Evolutionary conservation across 805 yeast genomes (phyloP).

Genomic region (Brettanomyces nanus): DNA sequence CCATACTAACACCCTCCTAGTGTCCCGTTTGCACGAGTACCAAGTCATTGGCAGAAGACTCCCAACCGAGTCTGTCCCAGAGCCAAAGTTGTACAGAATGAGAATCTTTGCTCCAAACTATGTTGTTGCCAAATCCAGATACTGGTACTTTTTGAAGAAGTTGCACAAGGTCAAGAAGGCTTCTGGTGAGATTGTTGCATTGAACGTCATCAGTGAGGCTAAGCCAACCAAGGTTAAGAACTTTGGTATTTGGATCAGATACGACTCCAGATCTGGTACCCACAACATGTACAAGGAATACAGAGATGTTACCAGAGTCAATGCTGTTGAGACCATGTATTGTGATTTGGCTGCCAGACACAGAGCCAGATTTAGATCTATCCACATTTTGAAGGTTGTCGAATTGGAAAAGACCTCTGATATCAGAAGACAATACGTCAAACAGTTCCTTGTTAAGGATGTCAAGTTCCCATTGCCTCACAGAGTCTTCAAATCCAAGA

Average conservation of each 20-base stretch:
- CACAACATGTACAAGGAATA: constrained; percentile 99
- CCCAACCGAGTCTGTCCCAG: constrained; percentile 98
- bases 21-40: constrained; percentile 98
- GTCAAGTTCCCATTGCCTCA: constrained; percentile 99
- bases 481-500: constrained; percentile 90
- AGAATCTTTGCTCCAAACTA: constrained; percentile 98
- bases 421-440: constrained; percentile 98
- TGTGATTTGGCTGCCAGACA: constrained; percentile 99
- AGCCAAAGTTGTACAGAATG: constrained; percentile 99
- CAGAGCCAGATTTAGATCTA: constrained; percentile 99
- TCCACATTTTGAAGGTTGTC: constrained; percentile 99
- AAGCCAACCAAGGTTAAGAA: constrained; percentile 99
- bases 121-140: constrained; percentile 99
- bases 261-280: constrained; percentile 99
- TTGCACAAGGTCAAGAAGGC: constrained; percentile 99
- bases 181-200: constrained; percentile 96
- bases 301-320: constrained; percentile 99
- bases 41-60: constrained; percentile 99
- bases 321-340: constrained; percentile 97
- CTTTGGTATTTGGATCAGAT: constrained; percentile 99
- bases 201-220: constrained; percentile 86
- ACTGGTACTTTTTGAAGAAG: constrained; percentile 99
- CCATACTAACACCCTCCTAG: background rate
- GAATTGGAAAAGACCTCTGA: constrained; percentile 97
- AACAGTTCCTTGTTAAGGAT: constrained; percentile 91